Evolutionary conservation across 23 red algal genomes (phyloP).

Genomic region (Gracilariopsis chorda): DNA sequence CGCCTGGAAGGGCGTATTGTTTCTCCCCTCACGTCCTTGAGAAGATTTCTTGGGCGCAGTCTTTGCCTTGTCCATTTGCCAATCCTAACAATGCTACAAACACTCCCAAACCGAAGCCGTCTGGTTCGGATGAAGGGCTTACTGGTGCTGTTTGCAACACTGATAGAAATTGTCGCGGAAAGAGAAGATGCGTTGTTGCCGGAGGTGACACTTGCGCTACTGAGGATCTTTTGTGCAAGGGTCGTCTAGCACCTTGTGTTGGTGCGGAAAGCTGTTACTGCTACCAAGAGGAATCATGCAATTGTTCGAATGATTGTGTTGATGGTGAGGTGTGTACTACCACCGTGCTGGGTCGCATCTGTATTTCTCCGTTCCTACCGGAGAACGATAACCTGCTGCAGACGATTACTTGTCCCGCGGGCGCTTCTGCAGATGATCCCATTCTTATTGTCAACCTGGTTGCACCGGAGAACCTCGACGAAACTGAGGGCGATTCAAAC

Average conservation of each 20-base stretch:
- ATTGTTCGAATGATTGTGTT: background rate
- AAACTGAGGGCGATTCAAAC: background rate
- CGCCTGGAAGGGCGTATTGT: background rate
- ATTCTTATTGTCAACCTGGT: background rate
- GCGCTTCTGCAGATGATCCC: background rate
- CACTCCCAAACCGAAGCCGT: background rate
- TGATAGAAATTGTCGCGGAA: background rate
- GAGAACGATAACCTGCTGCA: background rate
- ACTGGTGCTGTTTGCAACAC: background rate
- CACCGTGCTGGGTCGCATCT: background rate
- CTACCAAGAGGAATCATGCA: background rate
- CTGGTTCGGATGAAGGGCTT: background rate
- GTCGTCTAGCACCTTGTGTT: background rate
- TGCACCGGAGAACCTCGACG: background rate
- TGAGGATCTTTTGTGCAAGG: background rate
- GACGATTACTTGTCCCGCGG: background rate
- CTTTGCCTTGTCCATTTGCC: constrained; percentile 2
- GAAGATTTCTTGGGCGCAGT: background rate
- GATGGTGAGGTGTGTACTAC: constrained; percentile 2
- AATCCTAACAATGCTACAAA: no score
- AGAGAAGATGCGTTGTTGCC: background rate
- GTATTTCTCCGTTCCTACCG: background rate
- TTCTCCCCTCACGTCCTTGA: constrained; percentile 24
- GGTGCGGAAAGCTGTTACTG: background rate
- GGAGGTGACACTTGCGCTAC: background rate